phyloP scores from a whole-genome alignment of 352 stramenopile genomes.

The Pythium aquatile region DNA sequence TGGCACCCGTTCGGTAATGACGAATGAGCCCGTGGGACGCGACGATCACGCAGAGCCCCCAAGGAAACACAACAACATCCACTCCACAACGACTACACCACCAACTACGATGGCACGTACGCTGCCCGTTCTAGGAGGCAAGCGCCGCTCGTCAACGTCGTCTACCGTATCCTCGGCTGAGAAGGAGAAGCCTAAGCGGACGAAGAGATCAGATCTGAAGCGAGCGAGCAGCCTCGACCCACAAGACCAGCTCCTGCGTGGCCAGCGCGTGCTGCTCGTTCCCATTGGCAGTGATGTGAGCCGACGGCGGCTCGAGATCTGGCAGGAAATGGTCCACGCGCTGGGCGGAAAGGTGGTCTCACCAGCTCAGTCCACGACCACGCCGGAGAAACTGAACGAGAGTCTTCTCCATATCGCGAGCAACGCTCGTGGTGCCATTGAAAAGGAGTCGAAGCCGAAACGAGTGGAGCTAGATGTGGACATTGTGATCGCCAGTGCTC shows the following conservation, averaged over 20 bases:
- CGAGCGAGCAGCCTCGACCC: slow-evolving; percentile 27
- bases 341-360: slow-evolving; percentile 44
- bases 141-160: slow-evolving; percentile 8
- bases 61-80: background rate
- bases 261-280: slow-evolving; percentile 46
- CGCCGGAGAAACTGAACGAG: slow-evolving; percentile 20
- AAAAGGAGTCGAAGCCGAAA: background rate
- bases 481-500: slow-evolving; percentile 45
- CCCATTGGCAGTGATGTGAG: slow-evolving; percentile 63
- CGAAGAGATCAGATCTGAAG: slow-evolving; percentile 29
- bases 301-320: slow-evolving; percentile 62
- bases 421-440: background rate
- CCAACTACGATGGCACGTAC: slow-evolving; percentile 13
- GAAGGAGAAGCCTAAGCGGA: slow-evolving; percentile 24
- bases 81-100: background rate
- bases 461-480: slow-evolving; percentile 35
- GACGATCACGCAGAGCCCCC: background rate
- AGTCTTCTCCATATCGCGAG: background rate
- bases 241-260: slow-evolving; percentile 33
- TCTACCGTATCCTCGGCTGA: background rate
- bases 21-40: slow-evolving; percentile 24
- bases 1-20: slow-evolving; percentile 13
- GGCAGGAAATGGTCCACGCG: slow-evolving; percentile 52
- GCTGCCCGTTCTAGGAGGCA: slow-evolving; percentile 2
- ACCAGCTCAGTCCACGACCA: background rate